Evolutionary conservation across 2,329 filamentous ascomycete genomes (phyloP).

Genomic region (Calonectria pseudoturangicola): DNA sequence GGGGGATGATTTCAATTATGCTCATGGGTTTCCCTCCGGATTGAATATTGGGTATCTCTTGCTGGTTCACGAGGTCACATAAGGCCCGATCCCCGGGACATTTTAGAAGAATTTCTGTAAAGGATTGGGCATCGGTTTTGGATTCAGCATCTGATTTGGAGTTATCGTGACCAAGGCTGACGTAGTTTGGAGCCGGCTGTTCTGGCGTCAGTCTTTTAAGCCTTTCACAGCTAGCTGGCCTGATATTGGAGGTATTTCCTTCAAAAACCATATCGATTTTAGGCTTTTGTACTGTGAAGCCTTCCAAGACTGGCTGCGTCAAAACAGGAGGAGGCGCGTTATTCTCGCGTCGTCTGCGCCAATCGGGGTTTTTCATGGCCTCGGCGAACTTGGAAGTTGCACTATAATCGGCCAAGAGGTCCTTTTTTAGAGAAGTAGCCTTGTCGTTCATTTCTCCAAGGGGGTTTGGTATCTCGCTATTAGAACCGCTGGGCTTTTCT

Average conservation of each 20-base stretch:
- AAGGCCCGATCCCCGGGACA: conserved; percentile 10
- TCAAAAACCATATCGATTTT: not conserved
- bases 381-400: conserved; percentile 52
- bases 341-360: conserved; percentile 55
- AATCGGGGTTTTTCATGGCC: conserved; percentile 61
- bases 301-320: conserved; percentile 26
- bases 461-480: conserved; percentile 36
- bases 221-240: not conserved
- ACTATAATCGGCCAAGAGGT: conserved; percentile 47
- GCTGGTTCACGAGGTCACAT: conserved; percentile 40
- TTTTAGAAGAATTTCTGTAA: not conserved
- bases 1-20: conserved; percentile 45
- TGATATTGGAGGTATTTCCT: not conserved
- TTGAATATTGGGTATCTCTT: conserved; percentile 21
- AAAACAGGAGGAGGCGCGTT: conserved; percentile 36
- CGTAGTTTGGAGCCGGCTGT: conserved; percentile 28
- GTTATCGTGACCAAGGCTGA: conserved; percentile 24
- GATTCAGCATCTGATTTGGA: conserved; percentile 36
- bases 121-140: not conserved
- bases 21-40: conserved; percentile 39
- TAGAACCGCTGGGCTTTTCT: conserved; percentile 30
- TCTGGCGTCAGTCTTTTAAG: conserved; percentile 9
- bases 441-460: conserved; percentile 40
- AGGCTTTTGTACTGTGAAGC: not conserved
- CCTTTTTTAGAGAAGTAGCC: conserved; percentile 30